Percentiles rank a stretch among this genome's conserved stretches.
Conservation (phyloP, 495 filamentous ascomycete species). For the Umbilicaria muhlenbergii region DNA sequence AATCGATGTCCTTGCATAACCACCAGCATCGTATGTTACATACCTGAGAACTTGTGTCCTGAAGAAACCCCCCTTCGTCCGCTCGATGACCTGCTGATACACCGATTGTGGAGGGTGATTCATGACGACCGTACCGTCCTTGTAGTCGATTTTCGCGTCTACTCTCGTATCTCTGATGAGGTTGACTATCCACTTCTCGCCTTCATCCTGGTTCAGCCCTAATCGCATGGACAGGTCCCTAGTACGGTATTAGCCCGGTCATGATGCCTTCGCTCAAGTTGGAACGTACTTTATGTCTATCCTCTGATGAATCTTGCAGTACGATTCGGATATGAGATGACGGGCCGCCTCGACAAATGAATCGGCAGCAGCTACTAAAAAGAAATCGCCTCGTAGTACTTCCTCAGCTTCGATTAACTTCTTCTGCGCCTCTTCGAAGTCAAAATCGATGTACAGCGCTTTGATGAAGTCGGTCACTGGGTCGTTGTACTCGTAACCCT, state of each 20-base stretch:
- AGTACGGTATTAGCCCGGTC: background rate
- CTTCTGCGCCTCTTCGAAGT: conserved; percentile 94
- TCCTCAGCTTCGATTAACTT: conserved; percentile 84
- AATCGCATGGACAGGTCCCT: conserved; percentile 79
- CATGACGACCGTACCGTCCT: conserved; percentile 97
- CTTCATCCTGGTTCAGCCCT: conserved; percentile 79
- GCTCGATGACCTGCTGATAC: conserved; percentile 62
- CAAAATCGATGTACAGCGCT: conserved; percentile 92
- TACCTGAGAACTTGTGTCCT: conserved; percentile 13
- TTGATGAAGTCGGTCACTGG: conserved; percentile 92
- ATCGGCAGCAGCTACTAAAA: conserved; percentile 72
- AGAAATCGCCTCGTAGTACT: conserved; percentile 86
- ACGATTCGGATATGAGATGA: conserved; percentile 92
- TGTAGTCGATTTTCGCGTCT: conserved; percentile 97
- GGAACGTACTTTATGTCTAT: conserved; percentile 76
- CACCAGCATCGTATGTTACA: background rate
- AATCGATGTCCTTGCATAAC: background rate
- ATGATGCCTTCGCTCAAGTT: conserved; percentile 9
- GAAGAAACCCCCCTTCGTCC: conserved; percentile 16
- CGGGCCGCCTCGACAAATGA: conserved; percentile 86
- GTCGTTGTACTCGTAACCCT: conserved; percentile 93
- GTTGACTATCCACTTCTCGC: conserved; percentile 99
- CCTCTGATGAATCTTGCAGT: conserved; percentile 98
- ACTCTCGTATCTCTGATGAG: conserved; percentile 93
- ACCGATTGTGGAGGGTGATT: conserved; percentile 97